Evolutionary conservation across 495 filamentous ascomycete species (phyloP).

Genomic region (Daldinia childiae): DNA sequence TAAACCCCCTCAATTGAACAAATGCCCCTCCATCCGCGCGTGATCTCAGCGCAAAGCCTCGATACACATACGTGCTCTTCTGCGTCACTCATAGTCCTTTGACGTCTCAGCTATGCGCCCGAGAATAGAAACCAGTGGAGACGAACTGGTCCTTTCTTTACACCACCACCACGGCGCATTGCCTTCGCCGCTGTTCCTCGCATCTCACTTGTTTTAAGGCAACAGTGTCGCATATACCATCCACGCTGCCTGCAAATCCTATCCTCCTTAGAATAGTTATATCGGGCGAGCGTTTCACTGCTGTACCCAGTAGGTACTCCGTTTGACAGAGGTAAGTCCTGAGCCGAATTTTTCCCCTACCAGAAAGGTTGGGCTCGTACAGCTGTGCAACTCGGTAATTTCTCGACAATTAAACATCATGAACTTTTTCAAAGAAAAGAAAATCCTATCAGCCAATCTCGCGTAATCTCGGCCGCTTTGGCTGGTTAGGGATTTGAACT

Average conservation of each 20-base stretch:
- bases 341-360: neutral
- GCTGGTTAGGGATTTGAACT: neutral
- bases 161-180: neutral
- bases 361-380: neutral
- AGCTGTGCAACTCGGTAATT: neutral
- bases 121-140: neutral
- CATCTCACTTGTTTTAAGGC: neutral
- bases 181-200: neutral
- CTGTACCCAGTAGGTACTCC: neutral
- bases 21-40: neutral
- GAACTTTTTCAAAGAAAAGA: neutral
- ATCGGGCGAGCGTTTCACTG: neutral
- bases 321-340: neutral
- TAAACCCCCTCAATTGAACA: neutral
- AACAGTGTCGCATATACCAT: slow-evolving; percentile 1
- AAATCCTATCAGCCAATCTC: neutral
- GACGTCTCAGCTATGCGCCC: neutral
- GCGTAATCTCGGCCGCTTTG: neutral
- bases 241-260: neutral
- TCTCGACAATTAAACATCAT: neutral
- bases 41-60: slow-evolving; percentile 1
- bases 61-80: neutral
- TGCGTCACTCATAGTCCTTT: neutral
- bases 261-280: neutral
- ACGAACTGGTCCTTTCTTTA: neutral